phyloP scores from a whole-genome alignment of 2,329 filamentous ascomycete genomes.

The Aspergillus sp. region DNA sequence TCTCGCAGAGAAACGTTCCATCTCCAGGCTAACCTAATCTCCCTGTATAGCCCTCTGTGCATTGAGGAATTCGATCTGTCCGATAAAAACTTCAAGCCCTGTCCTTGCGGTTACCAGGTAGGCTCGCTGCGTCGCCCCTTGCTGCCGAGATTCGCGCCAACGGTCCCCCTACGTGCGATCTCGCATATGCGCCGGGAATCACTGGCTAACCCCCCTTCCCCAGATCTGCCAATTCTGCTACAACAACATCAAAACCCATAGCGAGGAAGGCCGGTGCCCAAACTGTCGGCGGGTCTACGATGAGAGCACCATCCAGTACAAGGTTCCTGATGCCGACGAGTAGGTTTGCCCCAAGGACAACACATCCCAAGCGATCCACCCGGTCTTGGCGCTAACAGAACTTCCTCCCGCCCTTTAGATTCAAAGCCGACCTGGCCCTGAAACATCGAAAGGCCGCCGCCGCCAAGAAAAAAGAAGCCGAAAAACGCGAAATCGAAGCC shows the following conservation, averaged over 20 bases:
- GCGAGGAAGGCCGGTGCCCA: constrained; percentile 90
- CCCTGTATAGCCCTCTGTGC: constrained; percentile 77
- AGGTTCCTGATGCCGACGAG: constrained; percentile 93
- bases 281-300: constrained; percentile 94
- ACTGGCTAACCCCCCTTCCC: constrained; percentile 3
- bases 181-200: constrained; percentile 12
- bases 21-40: constrained; percentile 22
- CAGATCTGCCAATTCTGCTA: constrained; percentile 99
- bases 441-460: constrained; percentile 94
- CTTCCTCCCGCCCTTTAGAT: constrained; percentile 31
- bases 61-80: constrained; percentile 99
- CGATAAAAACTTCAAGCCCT: constrained; percentile 94
- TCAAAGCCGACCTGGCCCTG: constrained; percentile 51
- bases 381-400: constrained; percentile 21
- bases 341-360: constrained; percentile 49
- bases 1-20: constrained; percentile 2
- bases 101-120: constrained; percentile 98
- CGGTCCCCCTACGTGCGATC: not conserved
- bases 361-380: constrained; percentile 1
- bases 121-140: constrained; percentile 21
- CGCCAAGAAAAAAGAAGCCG: constrained; percentile 86
- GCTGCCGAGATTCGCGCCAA: not conserved
- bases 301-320: constrained; percentile 96
- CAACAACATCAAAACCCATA: constrained; percentile 98
- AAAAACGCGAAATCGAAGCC: constrained; percentile 94